Percentiles rank a stretch among this genome's conserved stretches.
These are phyloP conservation scores for Fusarium sp. DNA, from an alignment of 2,329 filamentous ascomycete species.

Conservation along the genomic window DNA sequence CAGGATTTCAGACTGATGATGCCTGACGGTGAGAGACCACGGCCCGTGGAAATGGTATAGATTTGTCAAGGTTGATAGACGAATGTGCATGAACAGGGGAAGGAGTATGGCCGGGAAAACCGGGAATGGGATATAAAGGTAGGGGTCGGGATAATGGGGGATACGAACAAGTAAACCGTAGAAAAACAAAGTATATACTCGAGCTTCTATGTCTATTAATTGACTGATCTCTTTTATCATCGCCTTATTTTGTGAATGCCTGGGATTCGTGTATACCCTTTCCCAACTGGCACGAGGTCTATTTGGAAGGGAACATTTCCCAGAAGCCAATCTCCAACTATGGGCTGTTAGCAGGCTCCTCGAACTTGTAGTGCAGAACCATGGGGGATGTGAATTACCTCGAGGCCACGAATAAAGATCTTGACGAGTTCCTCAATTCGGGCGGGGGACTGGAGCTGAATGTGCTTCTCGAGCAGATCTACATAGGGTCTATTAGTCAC, in stretches of 20 bases:
- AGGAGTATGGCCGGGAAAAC: slow-evolving; percentile 27
- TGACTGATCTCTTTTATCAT: slow-evolving; percentile 15
- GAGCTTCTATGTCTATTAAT: slow-evolving; percentile 41
- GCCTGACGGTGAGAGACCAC: slow-evolving; percentile 64
- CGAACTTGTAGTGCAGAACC: background rate
- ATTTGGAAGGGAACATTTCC: slow-evolving; percentile 66
- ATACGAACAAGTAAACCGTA: slow-evolving; percentile 9
- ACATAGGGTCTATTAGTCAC: slow-evolving; percentile 5
- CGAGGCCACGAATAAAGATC: slow-evolving; percentile 91
- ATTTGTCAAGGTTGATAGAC: background rate
- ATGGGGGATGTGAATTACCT: slow-evolving; percentile 64
- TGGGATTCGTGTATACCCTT: background rate
- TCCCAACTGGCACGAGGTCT: slow-evolving; percentile 1
- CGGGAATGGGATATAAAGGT: slow-evolving; percentile 20
- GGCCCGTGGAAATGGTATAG: slow-evolving; percentile 56
- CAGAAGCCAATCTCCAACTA: slow-evolving; percentile 71
- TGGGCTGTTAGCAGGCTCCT: slow-evolving; percentile 1
- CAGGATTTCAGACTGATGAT: slow-evolving; percentile 67
- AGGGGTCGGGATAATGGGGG: slow-evolving; percentile 7
- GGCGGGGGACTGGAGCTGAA: slow-evolving; percentile 78
- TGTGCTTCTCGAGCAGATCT: slow-evolving; percentile 84
- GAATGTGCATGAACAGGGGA: slow-evolving; percentile 16
- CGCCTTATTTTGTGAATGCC: background rate
- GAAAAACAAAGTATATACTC: slow-evolving; percentile 35
- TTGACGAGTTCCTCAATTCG: slow-evolving; percentile 86